These are phyloP conservation scores for Prunella vulgaris DNA, from an alignment of 257 asterid species.

Conservation along the genomic window DNA sequence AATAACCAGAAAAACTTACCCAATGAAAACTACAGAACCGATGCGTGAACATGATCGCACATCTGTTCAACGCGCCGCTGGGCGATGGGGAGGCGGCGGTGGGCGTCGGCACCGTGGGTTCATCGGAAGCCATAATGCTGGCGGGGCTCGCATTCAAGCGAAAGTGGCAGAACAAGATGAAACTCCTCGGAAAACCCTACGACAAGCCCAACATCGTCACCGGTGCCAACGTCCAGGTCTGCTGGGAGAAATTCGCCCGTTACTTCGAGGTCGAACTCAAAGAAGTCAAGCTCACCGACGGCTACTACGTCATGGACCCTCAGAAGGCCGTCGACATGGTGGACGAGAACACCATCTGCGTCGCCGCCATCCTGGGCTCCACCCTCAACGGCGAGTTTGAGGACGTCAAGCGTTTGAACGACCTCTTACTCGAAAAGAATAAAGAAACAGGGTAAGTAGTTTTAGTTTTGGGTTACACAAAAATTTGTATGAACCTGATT, in stretches of 20 bases:
- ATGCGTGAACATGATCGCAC: conserved; percentile 90
- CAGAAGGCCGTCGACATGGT: conserved; percentile 82
- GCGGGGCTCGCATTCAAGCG: conserved; percentile 97
- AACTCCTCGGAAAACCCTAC: conserved; percentile 53
- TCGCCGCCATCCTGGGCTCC: conserved; percentile 87
- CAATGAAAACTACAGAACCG: conserved; percentile 54
- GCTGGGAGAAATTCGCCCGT: conserved; percentile 96
- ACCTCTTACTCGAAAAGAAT: conserved; percentile 63
- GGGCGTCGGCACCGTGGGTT: conserved; percentile 91
- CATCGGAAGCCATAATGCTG: conserved; percentile 92
- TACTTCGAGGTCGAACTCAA: conserved; percentile 89
- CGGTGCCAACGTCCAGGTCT: conserved; percentile 87
- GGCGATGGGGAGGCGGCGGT: conserved; percentile 74
- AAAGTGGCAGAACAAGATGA: conserved; percentile 91
- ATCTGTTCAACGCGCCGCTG: conserved; percentile 79
- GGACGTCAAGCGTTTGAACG: conserved; percentile 76
- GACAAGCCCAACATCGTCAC: conserved; percentile 93
- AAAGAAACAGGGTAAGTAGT: conserved; percentile 55
- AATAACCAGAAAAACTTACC: background rate
- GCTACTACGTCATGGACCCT: conserved; percentile 91
- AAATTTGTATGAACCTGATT: no score
- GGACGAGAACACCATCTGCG: conserved; percentile 90
- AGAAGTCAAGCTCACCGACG: conserved; percentile 74
- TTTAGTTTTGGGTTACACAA: no score
- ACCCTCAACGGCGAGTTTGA: conserved; percentile 91